These are phyloP conservation scores for Mycena filopes DNA, from an alignment of 768 basidiomycete genomes.

Conservation along the genomic window DNA sequence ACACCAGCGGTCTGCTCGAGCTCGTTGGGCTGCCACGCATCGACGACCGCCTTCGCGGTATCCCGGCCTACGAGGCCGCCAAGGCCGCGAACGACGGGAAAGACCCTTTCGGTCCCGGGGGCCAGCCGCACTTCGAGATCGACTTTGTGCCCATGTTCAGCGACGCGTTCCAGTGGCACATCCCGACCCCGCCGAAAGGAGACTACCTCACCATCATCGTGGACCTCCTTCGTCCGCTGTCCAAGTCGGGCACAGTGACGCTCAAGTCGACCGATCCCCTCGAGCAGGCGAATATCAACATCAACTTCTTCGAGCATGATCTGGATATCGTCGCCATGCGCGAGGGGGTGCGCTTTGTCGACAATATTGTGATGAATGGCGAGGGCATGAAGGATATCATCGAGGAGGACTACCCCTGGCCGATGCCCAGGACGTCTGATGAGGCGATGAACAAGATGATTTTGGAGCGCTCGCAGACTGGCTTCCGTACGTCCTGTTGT, in stretches of 20 bases:
- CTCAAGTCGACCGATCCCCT: constrained; percentile 29
- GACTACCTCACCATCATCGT: constrained; percentile 27
- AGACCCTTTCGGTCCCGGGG: constrained; percentile 26
- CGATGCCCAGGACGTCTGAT: constrained; percentile 24
- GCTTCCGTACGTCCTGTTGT: constrained; percentile 21
- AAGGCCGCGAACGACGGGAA: constrained; percentile 28
- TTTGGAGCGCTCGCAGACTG: constrained; percentile 30
- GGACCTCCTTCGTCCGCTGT: constrained; percentile 24
- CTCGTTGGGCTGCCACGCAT: constrained; percentile 29
- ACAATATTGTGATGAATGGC: constrained; percentile 24
- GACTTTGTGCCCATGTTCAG: constrained; percentile 31
- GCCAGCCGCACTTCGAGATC: constrained; percentile 30
- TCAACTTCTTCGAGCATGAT: constrained; percentile 25
- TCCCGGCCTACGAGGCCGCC: constrained; percentile 24
- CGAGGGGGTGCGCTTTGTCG: constrained; percentile 22
- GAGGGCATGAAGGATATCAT: constrained; percentile 30
- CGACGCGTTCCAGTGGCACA: constrained; percentile 32
- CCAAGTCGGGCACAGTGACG: constrained; percentile 25
- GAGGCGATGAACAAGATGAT: constrained; percentile 32
- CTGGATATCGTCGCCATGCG: constrained; percentile 25
- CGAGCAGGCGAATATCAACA: constrained; percentile 27
- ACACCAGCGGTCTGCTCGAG: constrained; percentile 27
- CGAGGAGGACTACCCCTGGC: constrained; percentile 29
- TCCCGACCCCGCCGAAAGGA: constrained; percentile 22
- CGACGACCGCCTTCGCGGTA: constrained; percentile 26